Evolutionary conservation across 1,139 yeast genomes (phyloP), one percentile per base, ranked within the genome.

Genomic region (Pichia cactophila): DNA sequence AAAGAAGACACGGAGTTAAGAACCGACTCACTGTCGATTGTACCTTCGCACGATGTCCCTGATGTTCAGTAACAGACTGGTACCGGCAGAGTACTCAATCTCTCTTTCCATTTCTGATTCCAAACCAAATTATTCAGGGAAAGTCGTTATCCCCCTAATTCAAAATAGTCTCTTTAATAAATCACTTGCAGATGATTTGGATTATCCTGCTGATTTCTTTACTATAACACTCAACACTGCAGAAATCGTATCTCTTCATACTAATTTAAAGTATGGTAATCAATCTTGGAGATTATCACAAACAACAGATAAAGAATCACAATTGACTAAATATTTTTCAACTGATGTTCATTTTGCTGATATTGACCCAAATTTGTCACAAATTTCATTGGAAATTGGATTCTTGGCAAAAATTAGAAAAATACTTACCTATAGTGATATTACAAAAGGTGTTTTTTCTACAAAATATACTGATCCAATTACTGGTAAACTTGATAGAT

Each of bases 381-480:
- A 16, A 9, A 23, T 38, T 5, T 7, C 41, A 5, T 14, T 38
- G 9, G 55, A 54, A 36, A 51, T 61, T 14, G 50, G 55, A 26
- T 84, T 77, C 56, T 62, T 81, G 53, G 89, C 86, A 1, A 77
- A 75, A 54, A 67, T 83, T 44, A 75, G 75, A 53, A 64, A 74
- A n/a, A 74, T 78, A 46, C 72, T 74, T 57, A 79, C 86, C 0
- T 78, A 68, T 58, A 66, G 69, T 42, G 87, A 83, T 57, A 64
- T 64, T 44, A 83, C 89, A 1, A 70, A 66, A 45, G 92, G 92
- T n/a, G 64, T 83, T 2, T 83, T 81, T 71, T 80, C 79, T 58
- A 80, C 87, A 1, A 80, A 81, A 58, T 81, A 80, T 59, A 69
- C 73, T 50, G 80, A 77, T 55, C 69, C 73, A 5, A 63, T 69